Evolutionary conservation across 179 eudicot species (phyloP).

Genomic region (Pouteria campechiana): DNA sequence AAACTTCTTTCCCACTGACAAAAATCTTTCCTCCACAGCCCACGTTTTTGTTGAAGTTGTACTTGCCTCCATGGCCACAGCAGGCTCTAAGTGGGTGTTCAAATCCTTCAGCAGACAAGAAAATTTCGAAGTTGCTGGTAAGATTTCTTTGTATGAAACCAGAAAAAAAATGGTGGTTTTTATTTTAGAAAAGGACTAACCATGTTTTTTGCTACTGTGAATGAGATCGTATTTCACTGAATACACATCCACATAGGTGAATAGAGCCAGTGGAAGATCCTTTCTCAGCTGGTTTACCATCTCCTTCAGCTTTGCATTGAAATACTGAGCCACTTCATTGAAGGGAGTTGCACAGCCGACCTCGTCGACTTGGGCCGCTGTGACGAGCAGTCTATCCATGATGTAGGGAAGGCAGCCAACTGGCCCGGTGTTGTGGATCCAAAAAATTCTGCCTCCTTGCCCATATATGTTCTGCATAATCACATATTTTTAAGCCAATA

Average conservation of each 20-base stretch:
- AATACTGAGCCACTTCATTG: slow-evolving; percentile 59
- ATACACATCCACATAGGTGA: slow-evolving; percentile 76
- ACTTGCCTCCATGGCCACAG: slow-evolving; percentile 50
- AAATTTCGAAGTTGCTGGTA: not conserved
- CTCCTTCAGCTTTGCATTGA: slow-evolving; percentile 44
- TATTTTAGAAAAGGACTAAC: slow-evolving; percentile 15
- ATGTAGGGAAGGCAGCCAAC: slow-evolving; percentile 67
- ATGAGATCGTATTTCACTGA: slow-evolving; percentile 49
- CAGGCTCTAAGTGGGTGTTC: slow-evolving; percentile 39
- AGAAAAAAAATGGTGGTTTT: not conserved
- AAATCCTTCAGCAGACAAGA: slow-evolving; percentile 39
- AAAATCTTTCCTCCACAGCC: slow-evolving; percentile 43
- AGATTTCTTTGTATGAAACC: not conserved
- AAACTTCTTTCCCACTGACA: slow-evolving; percentile 31
- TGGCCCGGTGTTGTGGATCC: slow-evolving; percentile 96
- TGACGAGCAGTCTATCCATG: slow-evolving; percentile 24
- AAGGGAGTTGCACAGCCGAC: slow-evolving; percentile 48
- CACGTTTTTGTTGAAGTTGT: slow-evolving; percentile 30
- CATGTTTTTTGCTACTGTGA: slow-evolving; percentile 37
- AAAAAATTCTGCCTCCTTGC: slow-evolving; percentile 70
- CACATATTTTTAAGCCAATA: not conserved
- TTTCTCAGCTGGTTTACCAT: slow-evolving; percentile 36
- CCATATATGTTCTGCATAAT: slow-evolving; percentile 38
- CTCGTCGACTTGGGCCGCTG: slow-evolving; percentile 39
- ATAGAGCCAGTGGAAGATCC: slow-evolving; percentile 56